Conservation (phyloP, 257 asterid species). For the Echium plantagineum region DNA sequence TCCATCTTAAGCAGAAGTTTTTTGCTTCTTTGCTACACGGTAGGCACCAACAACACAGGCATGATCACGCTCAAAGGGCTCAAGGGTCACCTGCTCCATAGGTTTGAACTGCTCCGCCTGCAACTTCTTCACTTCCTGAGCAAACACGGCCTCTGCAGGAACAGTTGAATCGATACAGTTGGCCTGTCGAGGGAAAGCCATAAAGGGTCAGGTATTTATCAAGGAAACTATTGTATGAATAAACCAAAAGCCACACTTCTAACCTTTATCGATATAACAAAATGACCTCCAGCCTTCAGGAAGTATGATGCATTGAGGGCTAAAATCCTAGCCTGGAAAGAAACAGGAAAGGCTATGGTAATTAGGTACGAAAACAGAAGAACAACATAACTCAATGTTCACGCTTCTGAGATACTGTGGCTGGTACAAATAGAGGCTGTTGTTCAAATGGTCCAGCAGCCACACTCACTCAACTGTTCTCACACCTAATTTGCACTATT, state of each 20-base stretch:
- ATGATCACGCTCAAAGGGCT: slow-evolving; percentile 92
- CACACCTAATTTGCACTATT: too few species aligned
- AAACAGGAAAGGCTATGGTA: neutral
- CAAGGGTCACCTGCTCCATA: slow-evolving; percentile 78
- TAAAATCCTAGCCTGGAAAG: slow-evolving; percentile 74
- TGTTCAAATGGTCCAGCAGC: too few species aligned
- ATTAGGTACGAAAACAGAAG: neutral
- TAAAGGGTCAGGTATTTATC: neutral
- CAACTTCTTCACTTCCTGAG: slow-evolving; percentile 76
- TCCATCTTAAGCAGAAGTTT: slow-evolving; percentile 24
- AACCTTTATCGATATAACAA: slow-evolving; percentile 89
- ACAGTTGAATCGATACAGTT: slow-evolving; percentile 88
- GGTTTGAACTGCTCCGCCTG: slow-evolving; percentile 85
- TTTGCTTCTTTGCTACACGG: slow-evolving; percentile 62
- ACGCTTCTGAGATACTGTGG: too few species aligned
- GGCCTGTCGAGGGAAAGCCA: slow-evolving; percentile 30
- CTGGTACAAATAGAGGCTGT: too few species aligned
- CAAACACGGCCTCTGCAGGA: slow-evolving; percentile 83
- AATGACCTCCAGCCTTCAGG: slow-evolving; percentile 81
- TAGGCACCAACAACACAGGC: slow-evolving; percentile 91
- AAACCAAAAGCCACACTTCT: slow-evolving; percentile 1
- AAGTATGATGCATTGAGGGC: slow-evolving; percentile 83
- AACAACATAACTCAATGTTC: too few species aligned
- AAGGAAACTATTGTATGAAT: neutral
- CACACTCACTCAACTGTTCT: too few species aligned